A percentile compares a stretch with the other conserved stretches of the same genome.
phyloP scores from a whole-genome alignment of 1,139 yeast genomes.

The Kodamaea derodonti region DNA sequence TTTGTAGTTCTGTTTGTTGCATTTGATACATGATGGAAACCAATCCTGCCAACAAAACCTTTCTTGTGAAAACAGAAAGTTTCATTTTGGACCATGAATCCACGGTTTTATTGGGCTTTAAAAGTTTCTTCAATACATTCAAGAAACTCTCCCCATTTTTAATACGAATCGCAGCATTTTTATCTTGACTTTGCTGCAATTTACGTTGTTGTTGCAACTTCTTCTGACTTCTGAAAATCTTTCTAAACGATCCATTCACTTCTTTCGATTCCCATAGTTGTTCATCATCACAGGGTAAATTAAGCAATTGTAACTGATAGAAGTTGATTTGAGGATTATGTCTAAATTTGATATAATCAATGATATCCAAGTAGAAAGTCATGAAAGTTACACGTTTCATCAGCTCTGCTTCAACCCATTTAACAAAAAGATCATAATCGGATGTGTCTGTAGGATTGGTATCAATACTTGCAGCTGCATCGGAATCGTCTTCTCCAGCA shows the following conservation, averaged over 20 bases:
- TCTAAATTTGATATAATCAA: conserved; percentile 78
- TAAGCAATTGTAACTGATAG: conserved; percentile 66
- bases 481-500: conserved; percentile 32
- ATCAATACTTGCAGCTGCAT: conserved; percentile 10
- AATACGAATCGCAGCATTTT: conserved; percentile 12
- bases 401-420: conserved; percentile 77
- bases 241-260: conserved; percentile 38
- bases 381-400: conserved; percentile 74
- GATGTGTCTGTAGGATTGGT: conserved; percentile 13
- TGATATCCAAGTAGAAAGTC: conserved; percentile 76
- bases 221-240: conserved; percentile 36
- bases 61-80: conserved; percentile 50
- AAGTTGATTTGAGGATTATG: conserved; percentile 67
- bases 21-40: conserved; percentile 67
- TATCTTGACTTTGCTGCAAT: conserved; percentile 1
- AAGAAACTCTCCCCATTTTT: conserved; percentile 32
- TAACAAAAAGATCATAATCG: conserved; percentile 31
- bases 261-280: conserved; percentile 59
- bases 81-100: conserved; percentile 12
- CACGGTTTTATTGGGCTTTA: conserved; percentile 19
- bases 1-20: conserved; percentile 69
- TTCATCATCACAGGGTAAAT: conserved; percentile 73
- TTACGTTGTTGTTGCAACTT: conserved; percentile 20
- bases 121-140: conserved; percentile 30
- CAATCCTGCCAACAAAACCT: conserved; percentile 66